Evolutionary conservation across 2,329 filamentous ascomycete species (phyloP).

Genomic region (Stemphylium vesicarium): DNA sequence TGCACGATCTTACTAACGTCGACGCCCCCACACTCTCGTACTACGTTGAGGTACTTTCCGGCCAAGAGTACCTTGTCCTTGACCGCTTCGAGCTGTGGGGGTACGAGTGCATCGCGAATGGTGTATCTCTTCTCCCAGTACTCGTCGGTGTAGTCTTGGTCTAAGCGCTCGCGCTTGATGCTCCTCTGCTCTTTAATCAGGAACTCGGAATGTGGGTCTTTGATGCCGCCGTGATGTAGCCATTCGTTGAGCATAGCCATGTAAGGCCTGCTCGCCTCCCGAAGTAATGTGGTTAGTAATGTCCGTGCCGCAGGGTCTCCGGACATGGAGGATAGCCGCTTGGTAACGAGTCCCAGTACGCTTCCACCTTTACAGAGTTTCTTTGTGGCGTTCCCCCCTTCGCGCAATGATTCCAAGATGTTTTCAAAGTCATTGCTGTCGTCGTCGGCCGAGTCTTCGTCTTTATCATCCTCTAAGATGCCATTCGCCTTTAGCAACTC

Average conservation of each 20-base stretch:
- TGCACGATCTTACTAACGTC: slow-evolving; percentile 87
- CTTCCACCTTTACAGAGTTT: slow-evolving; percentile 97
- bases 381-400: slow-evolving; percentile 85
- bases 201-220: slow-evolving; percentile 92
- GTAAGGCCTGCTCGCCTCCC: slow-evolving; percentile 90
- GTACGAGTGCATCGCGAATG: slow-evolving; percentile 87
- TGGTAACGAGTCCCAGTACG: slow-evolving; percentile 86
- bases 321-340: slow-evolving; percentile 84
- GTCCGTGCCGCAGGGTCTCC: slow-evolving; percentile 88
- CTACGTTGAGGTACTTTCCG: slow-evolving; percentile 97
- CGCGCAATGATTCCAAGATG: slow-evolving; percentile 85
- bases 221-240: slow-evolving; percentile 94
- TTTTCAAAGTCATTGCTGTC: slow-evolving; percentile 88
- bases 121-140: slow-evolving; percentile 99
- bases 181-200: slow-evolving; percentile 95
- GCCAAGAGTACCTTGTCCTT: slow-evolving; percentile 94
- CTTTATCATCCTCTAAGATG: slow-evolving; percentile 77
- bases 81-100: slow-evolving; percentile 86
- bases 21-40: slow-evolving; percentile 94
- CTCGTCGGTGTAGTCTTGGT: slow-evolving; percentile 97
- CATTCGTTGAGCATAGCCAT: slow-evolving; percentile 99
- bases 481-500: slow-evolving; percentile 89
- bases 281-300: slow-evolving; percentile 79
- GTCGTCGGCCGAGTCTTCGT: slow-evolving; percentile 69
- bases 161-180: slow-evolving; percentile 85